Evolutionary conservation across 306 rosid species (phyloP).

Genomic region (Phaseolus lunatus): DNA sequence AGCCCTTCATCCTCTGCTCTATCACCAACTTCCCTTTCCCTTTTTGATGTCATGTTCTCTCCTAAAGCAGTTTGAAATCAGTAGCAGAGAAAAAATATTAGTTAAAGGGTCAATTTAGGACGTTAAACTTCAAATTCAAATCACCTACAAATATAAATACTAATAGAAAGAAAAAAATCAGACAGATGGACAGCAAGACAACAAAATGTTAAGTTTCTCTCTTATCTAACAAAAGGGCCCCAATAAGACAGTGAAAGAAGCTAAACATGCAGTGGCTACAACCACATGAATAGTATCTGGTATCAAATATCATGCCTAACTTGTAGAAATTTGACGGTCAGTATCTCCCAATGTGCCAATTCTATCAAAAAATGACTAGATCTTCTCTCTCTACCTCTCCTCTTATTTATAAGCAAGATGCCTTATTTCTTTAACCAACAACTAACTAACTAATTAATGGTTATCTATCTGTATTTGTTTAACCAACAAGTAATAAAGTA

Average conservation of each 20-base stretch:
- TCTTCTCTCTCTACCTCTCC: background rate
- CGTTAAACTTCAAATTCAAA: conserved; percentile 21
- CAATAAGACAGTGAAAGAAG: background rate
- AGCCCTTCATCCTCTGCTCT: conserved; percentile 45
- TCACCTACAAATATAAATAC: background rate
- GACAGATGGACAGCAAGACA: background rate
- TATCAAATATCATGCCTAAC: background rate
- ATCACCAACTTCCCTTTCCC: conserved; percentile 43
- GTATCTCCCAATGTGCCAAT: background rate
- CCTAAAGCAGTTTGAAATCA: conserved; percentile 23
- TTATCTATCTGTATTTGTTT: background rate
- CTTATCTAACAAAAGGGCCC: background rate
- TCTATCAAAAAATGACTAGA: background rate
- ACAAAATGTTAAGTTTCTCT: background rate
- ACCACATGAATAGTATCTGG: background rate
- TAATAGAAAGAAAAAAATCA: background rate
- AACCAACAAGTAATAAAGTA: background rate
- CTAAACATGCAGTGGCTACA: background rate
- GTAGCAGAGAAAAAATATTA: background rate
- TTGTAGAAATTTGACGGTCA: background rate
- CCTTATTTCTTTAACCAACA: background rate
- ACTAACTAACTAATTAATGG: background rate
- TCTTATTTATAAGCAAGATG: background rate
- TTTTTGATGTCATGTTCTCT: conserved; percentile 49
- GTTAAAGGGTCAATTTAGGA: background rate